phyloP scores from a whole-genome alignment of 495 filamentous ascomycete species.

The Cudoniella acicularis region DNA sequence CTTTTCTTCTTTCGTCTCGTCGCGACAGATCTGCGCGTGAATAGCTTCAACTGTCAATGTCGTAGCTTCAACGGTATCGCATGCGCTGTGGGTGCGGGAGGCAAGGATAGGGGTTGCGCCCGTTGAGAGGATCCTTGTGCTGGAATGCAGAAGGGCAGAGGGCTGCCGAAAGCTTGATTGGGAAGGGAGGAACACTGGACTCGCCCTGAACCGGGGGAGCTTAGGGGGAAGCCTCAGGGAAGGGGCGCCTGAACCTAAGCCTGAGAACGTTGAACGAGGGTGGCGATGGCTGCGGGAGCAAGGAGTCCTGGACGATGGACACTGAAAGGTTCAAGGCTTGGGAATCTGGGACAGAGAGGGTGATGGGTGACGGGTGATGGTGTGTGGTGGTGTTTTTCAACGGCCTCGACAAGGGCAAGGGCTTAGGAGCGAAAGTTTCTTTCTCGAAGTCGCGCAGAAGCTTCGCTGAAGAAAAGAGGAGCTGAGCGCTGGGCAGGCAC shows the following conservation, averaged over 20 bases:
- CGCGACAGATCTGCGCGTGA: conserved; percentile 1
- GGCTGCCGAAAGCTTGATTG: conserved; percentile 25
- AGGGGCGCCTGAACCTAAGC: not conserved
- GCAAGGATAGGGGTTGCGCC: conserved; percentile 24
- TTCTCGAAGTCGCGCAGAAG: not conserved
- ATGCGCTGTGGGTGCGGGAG: conserved; percentile 15
- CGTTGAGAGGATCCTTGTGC: conserved; percentile 16
- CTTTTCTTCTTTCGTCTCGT: not conserved
- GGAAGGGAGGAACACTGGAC: not conserved
- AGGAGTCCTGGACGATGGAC: too few species aligned
- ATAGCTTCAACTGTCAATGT: conserved; percentile 19
- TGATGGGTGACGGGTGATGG: too few species aligned
- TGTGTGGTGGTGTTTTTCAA: not conserved
- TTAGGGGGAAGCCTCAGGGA: not conserved
- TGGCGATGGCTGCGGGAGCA: not conserved
- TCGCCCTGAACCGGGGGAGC: conserved; percentile 1
- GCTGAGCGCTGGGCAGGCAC: too few species aligned
- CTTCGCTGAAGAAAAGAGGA: not conserved
- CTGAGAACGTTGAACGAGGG: too few species aligned
- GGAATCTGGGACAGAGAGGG: too few species aligned
- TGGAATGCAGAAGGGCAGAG: conserved; percentile 3
- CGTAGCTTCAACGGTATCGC: conserved; percentile 21
- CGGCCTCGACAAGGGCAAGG: conserved; percentile 7
- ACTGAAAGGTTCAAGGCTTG: too few species aligned
- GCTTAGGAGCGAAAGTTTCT: not conserved